phyloP scores from a whole-genome alignment of 768 basidiomycete genomes.

The Pisolithus marmoratus region DNA sequence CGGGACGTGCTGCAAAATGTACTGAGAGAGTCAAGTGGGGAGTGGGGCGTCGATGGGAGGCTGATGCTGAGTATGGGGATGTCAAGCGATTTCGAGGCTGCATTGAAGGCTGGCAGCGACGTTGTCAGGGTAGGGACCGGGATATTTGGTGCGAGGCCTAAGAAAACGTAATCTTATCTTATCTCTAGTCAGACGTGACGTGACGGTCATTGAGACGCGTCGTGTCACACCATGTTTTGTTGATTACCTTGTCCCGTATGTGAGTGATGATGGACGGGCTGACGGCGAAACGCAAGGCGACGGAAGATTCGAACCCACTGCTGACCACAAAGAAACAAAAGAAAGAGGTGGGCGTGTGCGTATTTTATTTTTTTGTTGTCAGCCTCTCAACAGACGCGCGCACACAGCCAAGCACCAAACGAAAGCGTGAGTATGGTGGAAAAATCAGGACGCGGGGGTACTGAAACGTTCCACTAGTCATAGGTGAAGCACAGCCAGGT shows the following conservation, averaged over 20 bases:
- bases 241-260: too few relatives aligned
- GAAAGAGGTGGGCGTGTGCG: slow-evolving; percentile 40
- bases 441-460: not conserved
- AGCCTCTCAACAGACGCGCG: slow-evolving; percentile 3
- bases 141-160: slow-evolving; percentile 74
- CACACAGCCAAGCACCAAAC: slow-evolving; percentile 38
- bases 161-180: slow-evolving; percentile 35
- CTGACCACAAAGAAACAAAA: slow-evolving; percentile 51
- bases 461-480: slow-evolving; percentile 32
- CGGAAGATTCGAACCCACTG: slow-evolving; percentile 50
- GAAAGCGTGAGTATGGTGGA: slow-evolving; percentile 54
- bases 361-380: not conserved
- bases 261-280: too few relatives aligned
- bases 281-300: slow-evolving; percentile 46
- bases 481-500: slow-evolving; percentile 59
- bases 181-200: slow-evolving; percentile 9
- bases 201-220: slow-evolving; percentile 28
- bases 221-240: slow-evolving; percentile 25
- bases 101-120: slow-evolving; percentile 76
- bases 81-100: slow-evolving; percentile 91
- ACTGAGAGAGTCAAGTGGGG: slow-evolving; percentile 25
- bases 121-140: slow-evolving; percentile 88
- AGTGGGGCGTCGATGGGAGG: slow-evolving; percentile 47
- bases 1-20: slow-evolving; percentile 49
- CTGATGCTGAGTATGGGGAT: slow-evolving; percentile 90